Conservation (phyloP, 441 rosid species). For the Isatis lusitanica region DNA sequence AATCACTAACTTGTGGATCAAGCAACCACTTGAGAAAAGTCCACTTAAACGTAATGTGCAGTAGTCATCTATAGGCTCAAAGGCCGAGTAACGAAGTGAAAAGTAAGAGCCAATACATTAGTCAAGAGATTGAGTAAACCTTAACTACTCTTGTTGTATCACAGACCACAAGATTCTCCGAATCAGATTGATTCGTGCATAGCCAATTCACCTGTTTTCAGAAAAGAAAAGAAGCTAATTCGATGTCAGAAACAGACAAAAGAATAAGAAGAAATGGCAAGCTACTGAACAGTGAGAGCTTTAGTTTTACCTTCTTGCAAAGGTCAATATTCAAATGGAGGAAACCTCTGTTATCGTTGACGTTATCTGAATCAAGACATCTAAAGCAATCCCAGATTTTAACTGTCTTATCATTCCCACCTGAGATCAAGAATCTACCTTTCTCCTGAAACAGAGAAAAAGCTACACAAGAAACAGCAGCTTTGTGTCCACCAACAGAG, state of each 20-base stretch:
- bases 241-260: background rate
- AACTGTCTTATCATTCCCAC: conserved; percentile 83
- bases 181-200: conserved; percentile 68
- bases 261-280: background rate
- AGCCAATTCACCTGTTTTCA: conserved; percentile 86
- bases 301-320: conserved; percentile 53
- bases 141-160: conserved; percentile 88
- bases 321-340: conserved; percentile 59
- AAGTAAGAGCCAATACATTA: background rate
- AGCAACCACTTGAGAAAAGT: conserved; percentile 3
- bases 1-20: conserved; percentile 18
- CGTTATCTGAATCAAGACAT: conserved; percentile 44
- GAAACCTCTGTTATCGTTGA: conserved; percentile 34
- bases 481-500: conserved; percentile 75
- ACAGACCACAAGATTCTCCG: conserved; percentile 84
- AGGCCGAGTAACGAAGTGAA: conserved; percentile 29
- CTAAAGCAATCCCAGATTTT: conserved; percentile 72
- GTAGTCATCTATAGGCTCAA: background rate
- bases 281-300: conserved; percentile 11
- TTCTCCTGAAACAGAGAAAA: conserved; percentile 74
- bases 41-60: background rate
- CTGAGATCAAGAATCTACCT: conserved; percentile 75
- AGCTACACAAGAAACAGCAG: conserved; percentile 77
- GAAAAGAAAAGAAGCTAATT: background rate
- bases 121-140: conserved; percentile 51